Evolutionary conservation across 257 asterid genomes (phyloP), one percentile per base, ranked within the genome.

Genomic region (Solanum ossicruentum): DNA sequence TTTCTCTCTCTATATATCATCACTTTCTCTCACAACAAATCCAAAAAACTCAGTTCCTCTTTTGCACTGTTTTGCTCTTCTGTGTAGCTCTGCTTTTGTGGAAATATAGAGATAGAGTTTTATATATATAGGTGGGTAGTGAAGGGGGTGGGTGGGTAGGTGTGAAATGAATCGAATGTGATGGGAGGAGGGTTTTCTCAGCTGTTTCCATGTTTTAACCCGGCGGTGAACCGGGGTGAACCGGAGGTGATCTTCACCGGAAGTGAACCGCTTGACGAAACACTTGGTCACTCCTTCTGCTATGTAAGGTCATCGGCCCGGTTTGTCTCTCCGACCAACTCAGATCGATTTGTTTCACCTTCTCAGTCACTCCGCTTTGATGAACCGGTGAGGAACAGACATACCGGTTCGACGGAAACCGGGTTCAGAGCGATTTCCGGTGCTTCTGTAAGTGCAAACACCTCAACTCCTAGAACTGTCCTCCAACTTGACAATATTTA

Each of bases 261-360:
- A 7, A 51, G 55, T 43, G 85, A 86, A 75, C 84, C 88, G 67
- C 80, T 86, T 17, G 88, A 86, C 28, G 86, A 86, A 57, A 82
- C 88, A 52, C 88, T 86, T 52, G 88, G 88, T 32, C 88, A 86
- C 63, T 86, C 88, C 10, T 86, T 86, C 67, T 86, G 85, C 12
- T 86, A 86, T 21, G 88, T 86, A 6, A 67, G 88, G 54, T 86
- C 88, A n/a, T 86, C 86, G 2, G 54, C 55, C 49, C 84, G 86
- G 58, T 86, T 82, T 51, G 17, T 86, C 10, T 82, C 88, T 60
- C 88, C 86, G 2, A 75, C 88, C 17, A 73, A 73, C 71, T 86
- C 88, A n/a, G 85, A 86, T 63, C 88, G 88, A 32, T 82, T 86
- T 11, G 15, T 86, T 26, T 86, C 88, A 9, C 88, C 88, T 9